Evolutionary conservation across 2,329 filamentous ascomycete genomes (phyloP), one percentile per base, ranked within the genome.

Genomic region (Myrmaecium sp.): DNA sequence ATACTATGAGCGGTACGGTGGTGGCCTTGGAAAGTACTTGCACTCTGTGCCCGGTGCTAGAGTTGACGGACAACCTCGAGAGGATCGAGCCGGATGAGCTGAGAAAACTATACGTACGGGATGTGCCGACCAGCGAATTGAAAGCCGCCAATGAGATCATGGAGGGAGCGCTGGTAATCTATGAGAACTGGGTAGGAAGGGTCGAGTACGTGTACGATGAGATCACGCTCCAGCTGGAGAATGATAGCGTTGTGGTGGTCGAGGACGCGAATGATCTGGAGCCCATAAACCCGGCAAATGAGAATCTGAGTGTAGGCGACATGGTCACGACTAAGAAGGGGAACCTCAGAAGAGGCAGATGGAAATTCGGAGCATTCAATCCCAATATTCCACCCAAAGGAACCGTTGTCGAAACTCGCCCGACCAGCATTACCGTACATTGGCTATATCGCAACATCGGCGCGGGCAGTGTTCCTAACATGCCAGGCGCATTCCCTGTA

Each of bases 171-270:
- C 50, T 64, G 17, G 51, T 71, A 13, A 50, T 69, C 8, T 66
- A 62, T 39, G 50, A 58, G 11, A 56, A 64, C 35, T 71, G 66
- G 62, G 41, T 72, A 4, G 69, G 69, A 2, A 45, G 58, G 7
- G 55, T 73, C 4, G 53, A 60, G 26, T 51, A 58, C 3, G 49
- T 63, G 23, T 49, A 55, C 16, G 55, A 62, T 25, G 57, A 63
- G 27, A 51, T 69, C 9, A 52, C 61, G 2, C 33, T 73, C 14
- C 56, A 52, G 21, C 51, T 72, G 8, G 40, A 49, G 5, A 62
- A 71, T 40, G 60, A 59, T 25, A 62, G 54, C 17, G 57, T 70
- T 3, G 66, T 71, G 6, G 54, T 62, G 3, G 52, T 69, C 6
- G 49, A 57, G 15, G 51, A 62, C 18, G 47, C 60, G 1, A 39